Base-by-base conservation (phyloP, 768 basidiomycete genomes). In the Cyclocybe aegerita region DNA sequence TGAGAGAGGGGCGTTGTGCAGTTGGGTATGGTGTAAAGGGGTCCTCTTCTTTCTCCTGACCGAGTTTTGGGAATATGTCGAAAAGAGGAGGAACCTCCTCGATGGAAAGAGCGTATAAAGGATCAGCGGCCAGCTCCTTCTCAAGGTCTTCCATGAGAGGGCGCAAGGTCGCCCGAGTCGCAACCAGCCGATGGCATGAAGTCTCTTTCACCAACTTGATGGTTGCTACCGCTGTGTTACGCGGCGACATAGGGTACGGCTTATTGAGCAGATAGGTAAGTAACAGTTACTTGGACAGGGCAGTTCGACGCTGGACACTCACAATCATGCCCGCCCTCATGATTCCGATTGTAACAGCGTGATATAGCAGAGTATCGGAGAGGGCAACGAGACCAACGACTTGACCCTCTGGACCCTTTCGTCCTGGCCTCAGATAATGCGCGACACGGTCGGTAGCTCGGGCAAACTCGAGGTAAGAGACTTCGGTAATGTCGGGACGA, bases 371-470 rank as follows among this genome's bases (percentile, higher is more conserved):
- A 7, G 58, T 51, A 37, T 69, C 62, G 0, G 70, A 60, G 9
- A 67, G 61, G 3, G 68, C 68, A 8, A 76, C 60, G 6, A 78
- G 55, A 0, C 68, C 73, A 4, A 77, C 50, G 3, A 75, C 62
- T 15, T 60, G 61, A 8, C 65, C 66, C n/a, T 71, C 65, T 1
- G 55, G 52, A 1, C 70, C 62, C 32, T 43, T 45, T 2, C 70
- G 65, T 12, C 55, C 53, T 0, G 74, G 75, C 11, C 71, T 65
- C 9, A 78, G 39, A 15, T 58, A 51, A 52, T 73, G 72, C 0
- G 76, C 75, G 16, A 72, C 61, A 11, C 76, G 70, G 49, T 79
- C 71, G 37, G 66, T 68, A 7, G 77, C 78, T 8, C 71, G 70
- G 12, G 65, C 69, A 54, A 78, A 80, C 46, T 80, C 75, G 7